Evolutionary conservation across 1,139 yeast species (phyloP), one percentile per base, ranked within the genome.

Genomic region (Blastobotrys malaysiensis): DNA sequence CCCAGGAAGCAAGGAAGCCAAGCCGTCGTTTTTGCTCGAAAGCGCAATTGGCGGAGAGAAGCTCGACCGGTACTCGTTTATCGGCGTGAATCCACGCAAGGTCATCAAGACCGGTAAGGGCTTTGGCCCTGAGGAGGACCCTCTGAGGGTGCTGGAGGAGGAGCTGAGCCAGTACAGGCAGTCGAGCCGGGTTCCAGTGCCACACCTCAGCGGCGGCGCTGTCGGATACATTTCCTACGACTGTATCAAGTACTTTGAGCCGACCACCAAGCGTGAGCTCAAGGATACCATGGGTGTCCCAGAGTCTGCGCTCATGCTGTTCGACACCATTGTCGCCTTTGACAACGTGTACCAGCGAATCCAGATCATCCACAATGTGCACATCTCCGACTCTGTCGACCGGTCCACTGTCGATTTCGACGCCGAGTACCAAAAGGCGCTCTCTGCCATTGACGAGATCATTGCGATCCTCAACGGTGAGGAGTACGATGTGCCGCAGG

Each of bases 231-330:
- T 93, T 49, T 88, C 97, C 0, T 93, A 93, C 66, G 99, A 95
- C 70, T 93, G 99, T 75, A 86, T 93, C 66, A 87, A 89, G 66
- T 93, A 93, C 71, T 93, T 93, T 65, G 99, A 93, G 72, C 99
- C 99, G 55, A 85, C 79, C 65, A 91, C 98, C 1, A 77, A 78
- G 57, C 80, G 89, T 62, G 75, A 73, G 2, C 76, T 91, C 65
- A 82, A 86, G 63, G 98, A 93, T 69, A 84, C 86, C 0, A 73
- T 93, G 63, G 73, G 86, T 57, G 79, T 93, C 13, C 99, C 99
- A 0, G 99, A 93, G 72, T 86, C 97, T 1, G 86, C 86, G 5
- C 74, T 93, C 69, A 90, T 93, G 98, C 72, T 93, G 61, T 90
- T 86, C 71, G 97, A 93, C 70, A 81, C 88, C 46, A 82, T 93